These are phyloP conservation scores for Glomus cerebriforme DNA, from an alignment of 192 early-diverging fungal genomes.

Conservation along the genomic window DNA sequence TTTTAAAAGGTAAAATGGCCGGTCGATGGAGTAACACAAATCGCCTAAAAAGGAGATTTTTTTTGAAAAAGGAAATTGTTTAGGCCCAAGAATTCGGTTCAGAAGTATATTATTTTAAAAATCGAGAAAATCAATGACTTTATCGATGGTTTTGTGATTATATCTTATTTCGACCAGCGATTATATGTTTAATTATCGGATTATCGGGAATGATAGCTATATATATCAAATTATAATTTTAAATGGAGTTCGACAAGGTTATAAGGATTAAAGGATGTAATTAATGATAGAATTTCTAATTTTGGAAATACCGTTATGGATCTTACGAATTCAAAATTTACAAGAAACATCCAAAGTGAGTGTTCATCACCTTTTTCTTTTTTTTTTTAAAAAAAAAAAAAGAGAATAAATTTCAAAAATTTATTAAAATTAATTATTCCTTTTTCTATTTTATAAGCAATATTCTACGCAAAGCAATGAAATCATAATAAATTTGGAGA, in stretches of 20 bases:
- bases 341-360: neutral
- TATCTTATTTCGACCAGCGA: conserved; percentile 28
- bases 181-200: conserved; percentile 37
- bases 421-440: too few relatives aligned
- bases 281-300: neutral
- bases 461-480: conserved; percentile 1
- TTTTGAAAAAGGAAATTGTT: too few relatives aligned
- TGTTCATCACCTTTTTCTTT: too few relatives aligned
- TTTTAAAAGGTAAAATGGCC: too few relatives aligned
- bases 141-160: conserved; percentile 43
- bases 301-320: conserved; percentile 13
- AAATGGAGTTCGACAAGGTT: conserved; percentile 19
- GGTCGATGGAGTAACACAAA: too few relatives aligned
- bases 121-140: conserved; percentile 12
- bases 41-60: too few relatives aligned
- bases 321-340: conserved; percentile 10
- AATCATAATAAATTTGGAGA: conserved; percentile 5
- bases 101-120: conserved; percentile 34
- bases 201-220: conserved; percentile 30
- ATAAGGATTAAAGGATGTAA: conserved; percentile 8
- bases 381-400: too few relatives aligned
- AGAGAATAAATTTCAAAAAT: too few relatives aligned
- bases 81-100: too few relatives aligned
- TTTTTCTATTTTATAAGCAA: too few relatives aligned
- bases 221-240: conserved; percentile 36